phyloP scores from a whole-genome alignment of 805 yeast genomes.

The Danielozyma ontarioensis region DNA sequence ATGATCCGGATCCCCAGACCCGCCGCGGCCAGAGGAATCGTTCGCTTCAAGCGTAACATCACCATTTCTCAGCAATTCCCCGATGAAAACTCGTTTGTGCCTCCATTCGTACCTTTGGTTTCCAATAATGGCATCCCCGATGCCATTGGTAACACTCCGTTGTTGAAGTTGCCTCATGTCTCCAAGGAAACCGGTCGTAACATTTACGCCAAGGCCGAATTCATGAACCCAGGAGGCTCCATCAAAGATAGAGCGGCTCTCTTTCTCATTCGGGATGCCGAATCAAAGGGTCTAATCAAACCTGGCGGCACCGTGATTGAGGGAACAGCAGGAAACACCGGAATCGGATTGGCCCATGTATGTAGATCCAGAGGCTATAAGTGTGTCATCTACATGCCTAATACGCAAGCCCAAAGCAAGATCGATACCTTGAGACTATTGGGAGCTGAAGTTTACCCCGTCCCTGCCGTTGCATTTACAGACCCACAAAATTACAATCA shows the following conservation, averaged over 20 bases:
- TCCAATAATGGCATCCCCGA: conserved; percentile 66
- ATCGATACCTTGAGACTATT: conserved; percentile 67
- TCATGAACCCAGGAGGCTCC: conserved; percentile 91
- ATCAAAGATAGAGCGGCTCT: conserved; percentile 89
- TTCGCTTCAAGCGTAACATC: not conserved
- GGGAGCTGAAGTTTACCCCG: conserved; percentile 87
- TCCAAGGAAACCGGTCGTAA: conserved; percentile 61
- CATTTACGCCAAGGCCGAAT: conserved; percentile 86
- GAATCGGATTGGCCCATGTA: conserved; percentile 80
- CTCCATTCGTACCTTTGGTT: conserved; percentile 60
- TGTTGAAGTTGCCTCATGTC: conserved; percentile 55
- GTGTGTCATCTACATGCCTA: conserved; percentile 86
- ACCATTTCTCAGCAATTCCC: not conserved
- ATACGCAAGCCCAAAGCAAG: conserved; percentile 78
- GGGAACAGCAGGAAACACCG: conserved; percentile 96
- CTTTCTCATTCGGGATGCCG: conserved; percentile 74
- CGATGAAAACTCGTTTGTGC: conserved; percentile 7
- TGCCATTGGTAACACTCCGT: conserved; percentile 93
- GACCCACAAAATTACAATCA: conserved; percentile 85
- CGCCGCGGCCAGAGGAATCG: too few species aligned
- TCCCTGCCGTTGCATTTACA: conserved; percentile 78
- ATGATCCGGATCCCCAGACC: too few species aligned
- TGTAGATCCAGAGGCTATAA: conserved; percentile 81
- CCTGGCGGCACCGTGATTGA: conserved; percentile 88
- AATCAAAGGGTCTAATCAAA: conserved; percentile 51